Percentiles rank a stretch among this genome's conserved stretches.
phyloP scores from a whole-genome alignment of 2,329 filamentous ascomycete genomes.

The Botrytis cinerea region DNA sequence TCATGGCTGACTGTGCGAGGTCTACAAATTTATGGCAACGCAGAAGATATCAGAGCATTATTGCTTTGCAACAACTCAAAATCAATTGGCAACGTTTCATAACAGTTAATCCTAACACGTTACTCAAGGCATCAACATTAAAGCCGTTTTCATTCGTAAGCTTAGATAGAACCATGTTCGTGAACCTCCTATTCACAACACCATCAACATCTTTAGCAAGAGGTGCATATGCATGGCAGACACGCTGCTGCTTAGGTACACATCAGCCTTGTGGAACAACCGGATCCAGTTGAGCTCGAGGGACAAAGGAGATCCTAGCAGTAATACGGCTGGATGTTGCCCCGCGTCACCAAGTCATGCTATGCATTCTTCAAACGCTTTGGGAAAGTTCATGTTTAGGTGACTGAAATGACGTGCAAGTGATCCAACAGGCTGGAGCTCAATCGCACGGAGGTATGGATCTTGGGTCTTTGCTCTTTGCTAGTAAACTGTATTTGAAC shows the following conservation, averaged over 20 bases:
- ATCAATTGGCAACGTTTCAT: background rate
- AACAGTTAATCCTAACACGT: background rate
- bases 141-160: background rate
- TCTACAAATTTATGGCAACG: background rate
- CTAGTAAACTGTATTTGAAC: conserved; percentile 3
- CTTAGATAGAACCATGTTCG: background rate
- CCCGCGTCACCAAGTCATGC: background rate
- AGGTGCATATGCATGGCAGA: conserved; percentile 8
- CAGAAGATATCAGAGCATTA: background rate
- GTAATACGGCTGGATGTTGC: conserved; percentile 11
- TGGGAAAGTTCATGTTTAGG: background rate
- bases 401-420: conserved; percentile 2
- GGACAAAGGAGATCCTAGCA: background rate
- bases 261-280: conserved; percentile 31
- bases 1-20: background rate
- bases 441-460: background rate
- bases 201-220: conserved; percentile 7
- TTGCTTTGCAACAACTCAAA: background rate
- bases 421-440: background rate
- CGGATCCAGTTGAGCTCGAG: conserved; percentile 22
- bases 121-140: conserved; percentile 18
- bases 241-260: conserved; percentile 17
- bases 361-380: background rate
- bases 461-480: background rate
- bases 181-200: background rate